Percentiles rank a stretch among this genome's conserved stretches.
Evolutionary conservation across 805 yeast genomes (phyloP).

Genomic region (Pichia eremophila): DNA sequence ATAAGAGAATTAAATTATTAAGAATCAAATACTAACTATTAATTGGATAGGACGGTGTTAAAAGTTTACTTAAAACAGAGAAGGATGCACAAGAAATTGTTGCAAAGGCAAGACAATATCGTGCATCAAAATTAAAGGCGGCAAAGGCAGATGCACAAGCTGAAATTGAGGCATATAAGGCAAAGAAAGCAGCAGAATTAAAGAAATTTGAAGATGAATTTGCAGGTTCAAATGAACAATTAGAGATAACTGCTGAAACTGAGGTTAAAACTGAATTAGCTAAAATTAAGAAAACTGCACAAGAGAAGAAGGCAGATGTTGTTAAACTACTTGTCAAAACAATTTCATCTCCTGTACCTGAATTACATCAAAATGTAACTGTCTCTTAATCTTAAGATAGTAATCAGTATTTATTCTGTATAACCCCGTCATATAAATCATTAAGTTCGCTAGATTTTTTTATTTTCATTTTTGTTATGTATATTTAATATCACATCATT

Average conservation of each 20-base stretch:
- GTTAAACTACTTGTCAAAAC: conserved; percentile 72
- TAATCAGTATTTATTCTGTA: background rate
- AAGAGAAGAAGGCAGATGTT: conserved; percentile 55
- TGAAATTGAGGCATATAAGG: conserved; percentile 82
- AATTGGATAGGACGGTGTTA: conserved; percentile 37
- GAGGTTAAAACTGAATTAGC: conserved; percentile 61
- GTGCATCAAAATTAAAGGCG: conserved; percentile 81
- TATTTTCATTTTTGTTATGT: background rate
- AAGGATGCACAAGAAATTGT: conserved; percentile 96
- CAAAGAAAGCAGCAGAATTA: conserved; percentile 75
- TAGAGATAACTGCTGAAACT: conserved; percentile 71
- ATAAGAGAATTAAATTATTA: no score
- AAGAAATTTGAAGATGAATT: conserved; percentile 61
- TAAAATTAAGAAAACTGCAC: conserved; percentile 55
- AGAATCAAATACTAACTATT: background rate
- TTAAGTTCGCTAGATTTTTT: background rate
- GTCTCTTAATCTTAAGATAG: background rate
- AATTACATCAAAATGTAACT: conserved; percentile 57
- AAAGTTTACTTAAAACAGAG: conserved; percentile 75
- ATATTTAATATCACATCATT: no score
- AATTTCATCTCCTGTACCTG: conserved; percentile 70
- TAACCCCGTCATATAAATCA: no score
- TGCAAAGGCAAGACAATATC: conserved; percentile 83
- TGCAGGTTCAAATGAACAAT: conserved; percentile 64
- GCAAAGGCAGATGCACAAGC: conserved; percentile 88